Evolutionary conservation across 2,329 filamentous ascomycete genomes (phyloP).

Genomic region (Grosmannia huntii): DNA sequence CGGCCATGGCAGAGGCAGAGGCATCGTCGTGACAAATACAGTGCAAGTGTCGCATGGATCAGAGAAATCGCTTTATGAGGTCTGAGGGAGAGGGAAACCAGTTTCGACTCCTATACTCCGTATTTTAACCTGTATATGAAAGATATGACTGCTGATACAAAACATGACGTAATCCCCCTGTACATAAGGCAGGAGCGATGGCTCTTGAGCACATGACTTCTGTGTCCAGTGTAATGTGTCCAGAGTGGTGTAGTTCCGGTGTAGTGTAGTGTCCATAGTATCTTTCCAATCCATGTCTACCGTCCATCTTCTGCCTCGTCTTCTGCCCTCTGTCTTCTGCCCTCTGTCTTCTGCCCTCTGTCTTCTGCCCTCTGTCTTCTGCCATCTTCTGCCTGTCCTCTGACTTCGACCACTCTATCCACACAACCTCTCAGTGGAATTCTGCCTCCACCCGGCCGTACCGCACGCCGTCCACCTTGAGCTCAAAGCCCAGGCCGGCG

Average conservation of each 20-base stretch:
- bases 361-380: too few species aligned
- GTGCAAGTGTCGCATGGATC: background rate
- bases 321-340: background rate
- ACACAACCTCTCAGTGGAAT: conserved; percentile 60
- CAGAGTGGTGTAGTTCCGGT: background rate
- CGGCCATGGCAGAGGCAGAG: background rate
- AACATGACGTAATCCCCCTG: too few species aligned
- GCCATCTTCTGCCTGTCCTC: too few species aligned
- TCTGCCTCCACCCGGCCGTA: conserved; percentile 69
- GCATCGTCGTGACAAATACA: background rate
- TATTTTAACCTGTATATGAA: too few species aligned
- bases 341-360: too few species aligned
- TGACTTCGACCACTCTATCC: too few species aligned
- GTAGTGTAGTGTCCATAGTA: too few species aligned
- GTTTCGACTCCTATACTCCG: too few species aligned
- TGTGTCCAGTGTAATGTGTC: too few species aligned
- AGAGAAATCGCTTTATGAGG: background rate
- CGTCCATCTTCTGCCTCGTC: background rate
- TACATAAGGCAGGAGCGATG: too few species aligned
- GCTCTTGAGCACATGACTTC: too few species aligned
- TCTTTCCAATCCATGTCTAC: background rate
- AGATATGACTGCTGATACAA: too few species aligned
- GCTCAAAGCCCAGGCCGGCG: conserved; percentile 62
- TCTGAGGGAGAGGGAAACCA: background rate
- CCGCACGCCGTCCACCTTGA: conserved; percentile 64